Base-by-base conservation (phyloP, 768 basidiomycete species). In the Crucibulum laeve region DNA sequence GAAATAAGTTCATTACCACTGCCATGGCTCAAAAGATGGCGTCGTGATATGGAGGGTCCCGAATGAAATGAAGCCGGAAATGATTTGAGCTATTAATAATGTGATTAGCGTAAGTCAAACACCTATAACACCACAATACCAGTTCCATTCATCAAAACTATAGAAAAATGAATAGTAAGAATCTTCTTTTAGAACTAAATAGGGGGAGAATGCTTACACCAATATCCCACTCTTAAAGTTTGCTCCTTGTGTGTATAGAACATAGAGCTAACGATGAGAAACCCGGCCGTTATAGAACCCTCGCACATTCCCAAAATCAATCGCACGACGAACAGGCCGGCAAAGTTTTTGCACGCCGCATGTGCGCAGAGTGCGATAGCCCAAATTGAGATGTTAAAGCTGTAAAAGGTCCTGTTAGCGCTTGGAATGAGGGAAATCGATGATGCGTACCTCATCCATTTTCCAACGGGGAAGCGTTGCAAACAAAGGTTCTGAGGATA, bases 231-330 rank as follows among this genome's bases (percentile, higher is more conserved):
- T 8, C 86, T 66, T 28, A 75, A 49, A 0, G 82, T 87, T 53
- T 85, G 82, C 51, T 88, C 86, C 5, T 59, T 77, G 38, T 81
- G 73, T 0, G 84, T 87, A 52, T 87, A 87, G 53, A 87, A 88
- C 85, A 87, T 87, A 21, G 80, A 77, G 28, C 69, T 84, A 43
- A 87, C 79, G 39, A 88, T 82, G 73, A 88, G 61, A 58, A 89
- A 86, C 0, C 85, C 87, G 1, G 87, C 80, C 0, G 86, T 87
- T 49, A 84, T 78, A 3, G 69, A 69, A 13, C 73, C 85, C 59
- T 90, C 87, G 54, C 85, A 88, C 63, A 80, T 74, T 24, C 87
- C 87, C 4, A 89, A 61, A 18, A 89, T 65, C 11, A 87, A 50
- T 14, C 86, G 74, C 18, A 80, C 79, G 11, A 71, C 71, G 43